Percentiles rank a stretch among this genome's conserved stretches.
These are phyloP conservation scores for Lagerstroemia speciosa DNA, from an alignment of 345 rosid genomes.

Conservation along the genomic window DNA sequence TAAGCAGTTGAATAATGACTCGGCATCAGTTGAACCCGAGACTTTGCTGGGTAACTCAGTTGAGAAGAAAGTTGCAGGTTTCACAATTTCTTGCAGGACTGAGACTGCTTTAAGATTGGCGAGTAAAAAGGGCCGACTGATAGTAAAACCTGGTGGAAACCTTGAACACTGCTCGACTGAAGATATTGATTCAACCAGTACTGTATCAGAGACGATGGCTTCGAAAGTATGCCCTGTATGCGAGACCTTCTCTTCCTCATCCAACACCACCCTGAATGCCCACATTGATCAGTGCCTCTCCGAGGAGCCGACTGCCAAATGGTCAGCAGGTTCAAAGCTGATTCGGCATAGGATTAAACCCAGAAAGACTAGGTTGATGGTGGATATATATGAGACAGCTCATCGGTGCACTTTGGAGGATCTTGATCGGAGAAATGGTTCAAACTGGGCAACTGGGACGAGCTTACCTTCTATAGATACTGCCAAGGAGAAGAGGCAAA, in stretches of 20 bases:
- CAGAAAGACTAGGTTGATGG: constrained; percentile 65
- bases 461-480: constrained; percentile 34
- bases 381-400: constrained; percentile 69
- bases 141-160: constrained; percentile 44
- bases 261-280: constrained; percentile 96
- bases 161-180: constrained; percentile 53
- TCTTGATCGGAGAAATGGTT: constrained; percentile 83
- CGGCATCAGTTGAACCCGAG: constrained; percentile 16
- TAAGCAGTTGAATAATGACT: constrained; percentile 25
- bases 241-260: constrained; percentile 87
- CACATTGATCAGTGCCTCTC: constrained; percentile 98
- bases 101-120: constrained; percentile 24
- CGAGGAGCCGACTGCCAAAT: constrained; percentile 49
- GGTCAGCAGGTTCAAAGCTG: constrained; percentile 51
- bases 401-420: constrained; percentile 67
- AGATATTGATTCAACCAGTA: constrained; percentile 53
- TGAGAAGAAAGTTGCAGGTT: constrained; percentile 20
- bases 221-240: constrained; percentile 97
- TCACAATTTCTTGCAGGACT: constrained; percentile 13
- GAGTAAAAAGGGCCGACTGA: constrained; percentile 59
- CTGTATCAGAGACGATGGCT: constrained; percentile 62
- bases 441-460: constrained; percentile 42
- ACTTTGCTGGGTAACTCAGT: constrained; percentile 21
- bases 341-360: constrained; percentile 72
- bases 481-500: constrained; percentile 30